Base-by-base conservation (phyloP, 176 grass and related monocot species). In the Panicum miliaceum region DNA sequence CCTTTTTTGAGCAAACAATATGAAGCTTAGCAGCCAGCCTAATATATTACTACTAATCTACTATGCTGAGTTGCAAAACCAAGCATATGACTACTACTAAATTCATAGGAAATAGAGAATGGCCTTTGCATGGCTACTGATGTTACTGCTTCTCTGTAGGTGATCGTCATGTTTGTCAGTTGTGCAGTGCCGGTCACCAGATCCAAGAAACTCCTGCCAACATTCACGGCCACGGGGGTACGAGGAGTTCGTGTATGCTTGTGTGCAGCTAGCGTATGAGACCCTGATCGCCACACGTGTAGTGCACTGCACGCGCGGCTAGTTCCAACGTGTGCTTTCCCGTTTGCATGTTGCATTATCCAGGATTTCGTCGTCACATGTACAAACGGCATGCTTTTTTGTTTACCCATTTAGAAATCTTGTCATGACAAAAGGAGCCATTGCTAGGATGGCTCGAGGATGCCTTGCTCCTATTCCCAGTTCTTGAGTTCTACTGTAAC, bases 141-240 rank as follows among this genome's bases (percentile, higher is more conserved):
- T 75, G 16, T 8, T 76, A 11, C n/a, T 54, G 42, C 3, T 80
- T 61, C 47, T 61, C 47, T 54, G 35, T 38, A 23, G 73, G 53
- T 76, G 73, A 77, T 76, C 62, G 45, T 58, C n/a, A 79, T 69
- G 13, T 27, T 87, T 87, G 85, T 66, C 73, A 41, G 64, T 64
- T 51, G 23, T 74, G 57, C 70, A 66, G 68, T 50, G 40, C 10
- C 27, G 11, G 68, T 42, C 76, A 64, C 53, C 64, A 45, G 63
- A 89, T 81, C 82, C 83, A 89, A 89, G 35, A 63, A 54, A 23
- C 42, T 45, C 46, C 54, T 85, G 70, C 77, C 64, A 76, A 20
- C 53, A 41, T 25, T 54, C 73, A 71, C 71, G 14, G 77, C 8
- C 71, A 71, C 53, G 53, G 54, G 56, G 71, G 10, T 22, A 58